Conservation (phyloP, 2,329 filamentous ascomycete species). For the Pseudocercospora vitis region DNA sequence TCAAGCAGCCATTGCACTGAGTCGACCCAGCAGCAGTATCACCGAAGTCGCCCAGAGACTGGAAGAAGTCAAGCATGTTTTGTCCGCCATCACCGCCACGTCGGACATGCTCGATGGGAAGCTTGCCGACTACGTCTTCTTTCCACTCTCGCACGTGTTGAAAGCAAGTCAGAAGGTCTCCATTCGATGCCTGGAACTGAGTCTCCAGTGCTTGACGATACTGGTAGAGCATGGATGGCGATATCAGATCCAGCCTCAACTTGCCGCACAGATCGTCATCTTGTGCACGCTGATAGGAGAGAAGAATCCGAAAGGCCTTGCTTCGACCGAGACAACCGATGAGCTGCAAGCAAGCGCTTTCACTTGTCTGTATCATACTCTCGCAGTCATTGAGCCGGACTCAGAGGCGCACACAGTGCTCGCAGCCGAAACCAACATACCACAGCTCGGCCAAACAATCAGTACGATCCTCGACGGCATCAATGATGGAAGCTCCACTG, state of each 20-base stretch:
- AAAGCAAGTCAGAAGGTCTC: constrained; percentile 72
- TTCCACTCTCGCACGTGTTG: constrained; percentile 84
- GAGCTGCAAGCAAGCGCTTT: constrained; percentile 74
- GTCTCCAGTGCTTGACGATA: constrained; percentile 70
- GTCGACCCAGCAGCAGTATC: constrained; percentile 42
- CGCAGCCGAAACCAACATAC: constrained; percentile 63
- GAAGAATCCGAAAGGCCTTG: constrained; percentile 60
- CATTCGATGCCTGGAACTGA: constrained; percentile 70
- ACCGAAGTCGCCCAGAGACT: constrained; percentile 52
- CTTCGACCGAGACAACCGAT: constrained; percentile 59
- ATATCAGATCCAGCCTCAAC: constrained; percentile 64
- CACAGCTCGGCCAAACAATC: constrained; percentile 77
- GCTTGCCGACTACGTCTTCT: constrained; percentile 91
- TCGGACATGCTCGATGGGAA: constrained; percentile 66
- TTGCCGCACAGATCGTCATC: constrained; percentile 82
- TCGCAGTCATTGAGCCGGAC: constrained; percentile 55
- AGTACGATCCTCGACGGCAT: constrained; percentile 76
- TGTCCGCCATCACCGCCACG: constrained; percentile 37
- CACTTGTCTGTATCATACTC: constrained; percentile 65
- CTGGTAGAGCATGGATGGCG: constrained; percentile 81
- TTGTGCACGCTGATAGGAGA: constrained; percentile 79
- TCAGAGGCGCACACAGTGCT: constrained; percentile 48
- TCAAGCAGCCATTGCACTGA: constrained; percentile 54
- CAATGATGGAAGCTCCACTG: constrained; percentile 61
- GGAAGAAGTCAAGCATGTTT: constrained; percentile 45